Evolutionary conservation across 2,329 filamentous ascomycete species (phyloP).

Genomic region (Monosporascus sp.): DNA sequence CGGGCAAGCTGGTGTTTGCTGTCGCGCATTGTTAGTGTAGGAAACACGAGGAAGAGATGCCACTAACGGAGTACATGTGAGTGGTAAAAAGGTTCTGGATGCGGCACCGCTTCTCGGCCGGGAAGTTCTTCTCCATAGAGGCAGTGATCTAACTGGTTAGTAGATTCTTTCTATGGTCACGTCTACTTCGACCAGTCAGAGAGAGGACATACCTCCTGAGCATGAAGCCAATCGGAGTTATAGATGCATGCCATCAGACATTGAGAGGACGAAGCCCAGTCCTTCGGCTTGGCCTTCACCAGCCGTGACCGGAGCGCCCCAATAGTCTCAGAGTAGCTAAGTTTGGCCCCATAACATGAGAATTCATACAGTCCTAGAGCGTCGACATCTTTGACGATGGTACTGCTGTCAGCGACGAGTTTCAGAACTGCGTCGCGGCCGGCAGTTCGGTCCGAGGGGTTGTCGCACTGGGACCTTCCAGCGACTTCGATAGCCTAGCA

Average conservation of each 20-base stretch:
- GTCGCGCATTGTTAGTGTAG: constrained; percentile 3
- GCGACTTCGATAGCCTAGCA: constrained; percentile 31
- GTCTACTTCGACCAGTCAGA: too few species aligned
- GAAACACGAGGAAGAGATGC: background rate
- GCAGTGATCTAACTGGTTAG: constrained; percentile 43
- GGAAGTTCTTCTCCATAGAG: constrained; percentile 46
- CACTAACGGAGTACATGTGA: constrained; percentile 46
- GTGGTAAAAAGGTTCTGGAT: constrained; percentile 53
- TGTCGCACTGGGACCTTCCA: constrained; percentile 49
- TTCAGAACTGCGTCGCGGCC: constrained; percentile 40
- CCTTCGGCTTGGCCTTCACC: constrained; percentile 48
- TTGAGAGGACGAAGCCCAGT: constrained; percentile 34
- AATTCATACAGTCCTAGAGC: constrained; percentile 51
- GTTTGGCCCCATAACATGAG: constrained; percentile 38
- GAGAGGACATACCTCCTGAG: constrained; percentile 43
- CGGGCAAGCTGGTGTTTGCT: constrained; percentile 26
- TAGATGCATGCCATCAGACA: constrained; percentile 50
- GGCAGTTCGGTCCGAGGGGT: constrained; percentile 39
- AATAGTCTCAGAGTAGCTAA: constrained; percentile 42
- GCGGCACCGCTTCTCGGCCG: constrained; percentile 42
- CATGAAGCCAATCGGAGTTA: constrained; percentile 51
- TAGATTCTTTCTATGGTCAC: background rate
- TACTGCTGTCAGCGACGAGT: constrained; percentile 40
- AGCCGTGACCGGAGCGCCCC: constrained; percentile 45
- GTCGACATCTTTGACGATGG: constrained; percentile 45